Evolutionary conservation across 2,329 filamentous ascomycete species (phyloP), one percentile per base, ranked within the genome.

Genomic region (Coniochaeta prunicola): DNA sequence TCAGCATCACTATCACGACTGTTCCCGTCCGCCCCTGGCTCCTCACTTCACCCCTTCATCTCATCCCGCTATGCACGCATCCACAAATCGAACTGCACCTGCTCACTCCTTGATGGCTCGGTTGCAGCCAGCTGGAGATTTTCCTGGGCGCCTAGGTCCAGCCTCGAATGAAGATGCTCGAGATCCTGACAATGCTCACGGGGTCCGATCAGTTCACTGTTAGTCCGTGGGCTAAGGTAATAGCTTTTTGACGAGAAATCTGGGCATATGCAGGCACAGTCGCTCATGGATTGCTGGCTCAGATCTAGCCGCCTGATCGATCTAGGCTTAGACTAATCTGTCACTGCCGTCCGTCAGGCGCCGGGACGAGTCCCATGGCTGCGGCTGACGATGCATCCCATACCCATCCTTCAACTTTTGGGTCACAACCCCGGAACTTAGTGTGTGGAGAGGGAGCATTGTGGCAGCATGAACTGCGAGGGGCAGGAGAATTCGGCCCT

Each of bases 251-350:
- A 21, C 9, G n/a, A 26, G 12, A 12, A 42, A 50, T 30, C 45
- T 26, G 45, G 45, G 45, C 10, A 17, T 28, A 50, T 3, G 45
- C 17, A 26, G 4, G 45, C 24, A 15, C 45, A 17, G 21, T 50
- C 24, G 45, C 4, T 50, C 24, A 50, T 26, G 45, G n/a, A 50
- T 12, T 28, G 45, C 45, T 50, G 10, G 21, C 45, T 4, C 13
- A 50, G 45, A 50, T 50, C 45, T 17, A 50, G 45, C 45, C 45
- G 45, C 45, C 45, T 50, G 45, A 50, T 50, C 45, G 45, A 50
- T 50, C 24, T 21, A 19, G 9, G 26, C 45, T 50, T 28, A 48
- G 21, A 17, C n/a, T 13, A 17, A 50, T 50, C 45, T 19, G 53
- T 55, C 28, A 55, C 21, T 33, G 33, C 53, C 33, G 33, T 31